Conservation (phyloP, 768 basidiomycete genomes). For the Rhodotorula paludigena region DNA sequence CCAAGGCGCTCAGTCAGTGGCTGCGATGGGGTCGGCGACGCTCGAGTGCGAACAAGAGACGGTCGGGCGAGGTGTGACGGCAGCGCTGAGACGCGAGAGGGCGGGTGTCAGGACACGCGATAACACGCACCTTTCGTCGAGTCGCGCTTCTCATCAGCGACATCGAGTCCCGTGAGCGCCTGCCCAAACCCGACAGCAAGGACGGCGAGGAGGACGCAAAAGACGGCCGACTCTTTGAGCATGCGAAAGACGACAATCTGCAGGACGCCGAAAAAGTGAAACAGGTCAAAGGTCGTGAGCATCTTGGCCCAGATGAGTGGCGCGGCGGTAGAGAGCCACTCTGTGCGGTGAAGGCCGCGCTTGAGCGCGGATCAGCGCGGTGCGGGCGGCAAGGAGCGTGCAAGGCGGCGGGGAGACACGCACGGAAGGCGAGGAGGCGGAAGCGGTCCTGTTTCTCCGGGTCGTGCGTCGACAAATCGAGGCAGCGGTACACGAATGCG, state of each 20-base stretch:
- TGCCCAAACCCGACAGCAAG: slow-evolving; percentile 46
- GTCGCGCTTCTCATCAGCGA: slow-evolving; percentile 45
- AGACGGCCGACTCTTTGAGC: slow-evolving; percentile 46
- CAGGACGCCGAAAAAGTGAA: slow-evolving; percentile 40
- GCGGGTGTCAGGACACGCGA: slow-evolving; percentile 10
- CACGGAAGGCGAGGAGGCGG: slow-evolving; percentile 38
- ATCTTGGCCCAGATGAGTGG: slow-evolving; percentile 44
- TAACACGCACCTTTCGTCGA: slow-evolving; percentile 33
- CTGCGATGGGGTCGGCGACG: too few relatives aligned
- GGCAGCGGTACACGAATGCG: slow-evolving; percentile 40
- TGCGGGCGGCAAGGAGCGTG: not conserved
- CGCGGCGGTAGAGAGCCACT: slow-evolving; percentile 37
- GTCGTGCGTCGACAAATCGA: slow-evolving; percentile 30
- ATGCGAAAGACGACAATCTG: slow-evolving; percentile 50
- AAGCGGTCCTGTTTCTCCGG: slow-evolving; percentile 13
- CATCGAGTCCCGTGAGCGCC: slow-evolving; percentile 50
- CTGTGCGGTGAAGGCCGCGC: not conserved
- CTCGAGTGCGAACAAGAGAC: too few relatives aligned
- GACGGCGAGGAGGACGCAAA: slow-evolving; percentile 47
- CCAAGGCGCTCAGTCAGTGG: too few relatives aligned
- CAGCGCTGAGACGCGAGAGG: slow-evolving; percentile 6
- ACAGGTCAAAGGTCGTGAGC: slow-evolving; percentile 40
- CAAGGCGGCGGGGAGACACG: not conserved
- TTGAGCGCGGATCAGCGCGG: not conserved
- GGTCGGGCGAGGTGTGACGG: not conserved